These are phyloP conservation scores for Lippia alba DNA, from an alignment of 305 asterid genomes.

Conservation along the genomic window DNA sequence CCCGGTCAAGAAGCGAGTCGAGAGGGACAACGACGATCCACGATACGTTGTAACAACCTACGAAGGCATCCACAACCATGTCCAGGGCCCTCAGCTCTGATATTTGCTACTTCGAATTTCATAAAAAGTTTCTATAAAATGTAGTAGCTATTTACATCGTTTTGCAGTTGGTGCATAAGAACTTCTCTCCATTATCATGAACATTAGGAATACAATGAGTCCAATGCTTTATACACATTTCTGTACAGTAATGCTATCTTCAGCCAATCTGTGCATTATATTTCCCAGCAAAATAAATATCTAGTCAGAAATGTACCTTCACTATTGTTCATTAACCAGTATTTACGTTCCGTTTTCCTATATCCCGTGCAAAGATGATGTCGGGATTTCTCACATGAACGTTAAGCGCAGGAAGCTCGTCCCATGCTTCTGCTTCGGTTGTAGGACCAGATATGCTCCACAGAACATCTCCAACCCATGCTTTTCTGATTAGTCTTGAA, in stretches of 20 bases:
- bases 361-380: slow-evolving; percentile 54
- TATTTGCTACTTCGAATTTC: slow-evolving; percentile 25
- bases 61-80: slow-evolving; percentile 85
- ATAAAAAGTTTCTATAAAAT: background rate
- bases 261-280: slow-evolving; percentile 29
- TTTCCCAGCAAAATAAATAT: slow-evolving; percentile 1
- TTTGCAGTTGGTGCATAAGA: background rate
- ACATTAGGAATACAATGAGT: slow-evolving; percentile 13
- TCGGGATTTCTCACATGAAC: slow-evolving; percentile 80
- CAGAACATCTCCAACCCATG: slow-evolving; percentile 46
- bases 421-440: slow-evolving; percentile 52
- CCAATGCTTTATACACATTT: slow-evolving; percentile 25
- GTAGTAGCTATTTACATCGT: no score
- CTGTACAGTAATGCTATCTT: slow-evolving; percentile 29
- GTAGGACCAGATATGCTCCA: slow-evolving; percentile 76
- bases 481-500: slow-evolving; percentile 40
- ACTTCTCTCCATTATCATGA: slow-evolving; percentile 15
- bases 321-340: slow-evolving; percentile 5
- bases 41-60: slow-evolving; percentile 83
- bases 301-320: slow-evolving; percentile 5
- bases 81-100: slow-evolving; percentile 55
- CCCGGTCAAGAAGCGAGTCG: slow-evolving; percentile 91
- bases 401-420: slow-evolving; percentile 50
- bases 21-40: slow-evolving; percentile 79
- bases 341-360: slow-evolving; percentile 19